Evolutionary conservation across 495 filamentous ascomycete species (phyloP), one percentile per base, ranked within the genome.

Genomic region (Xylaria palmicola): DNA sequence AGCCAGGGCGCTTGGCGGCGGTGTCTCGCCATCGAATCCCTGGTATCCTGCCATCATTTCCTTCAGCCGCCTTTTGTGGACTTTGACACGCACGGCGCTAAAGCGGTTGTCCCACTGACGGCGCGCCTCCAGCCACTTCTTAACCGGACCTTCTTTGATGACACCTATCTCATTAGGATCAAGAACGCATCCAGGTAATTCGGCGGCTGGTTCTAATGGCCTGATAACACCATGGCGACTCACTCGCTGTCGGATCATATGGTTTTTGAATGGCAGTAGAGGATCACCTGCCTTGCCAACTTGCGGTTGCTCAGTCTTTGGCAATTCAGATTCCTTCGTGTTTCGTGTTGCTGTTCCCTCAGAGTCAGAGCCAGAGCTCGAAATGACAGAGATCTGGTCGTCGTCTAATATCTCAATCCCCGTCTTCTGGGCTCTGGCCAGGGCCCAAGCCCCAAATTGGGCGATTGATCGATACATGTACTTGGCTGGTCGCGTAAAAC

Each of bases 401-500:
- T 96, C 90, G 63, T 94, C 87, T 43, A 86, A 69, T 26, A 96
- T 93, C 15, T 93, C 89, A 17, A 97, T 90, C 2, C 81, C 82
- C 0, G 81, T 83, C 43, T 89, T 83, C 66, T 96, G 92, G 1
- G 93, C 93, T 63, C 87, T 81, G 3, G 92, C 90, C 17, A 97
- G 75, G 6, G 89, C 88, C 92, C 92, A 96, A 0, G 91, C 90
- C 9, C 91, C 90, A 69, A 98, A 97, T 58, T 97, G 92, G 1
- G 93, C 90, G 24, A 97, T 86, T 7, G 88, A 87, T 22, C 91
- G 84, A 70, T 89, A 97, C 91, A 97, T 96, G 69, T 89, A 90
- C 67, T 97, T 98, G 9, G 93, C 93, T 1, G 93, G 93, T n/a
- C 86, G 79, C 0, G 93, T 97, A 68, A 93, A 98, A 70, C 90